Base-by-base conservation (phyloP, 192 early-diverging fungal genomes). In the Diversispora epigaea region DNA sequence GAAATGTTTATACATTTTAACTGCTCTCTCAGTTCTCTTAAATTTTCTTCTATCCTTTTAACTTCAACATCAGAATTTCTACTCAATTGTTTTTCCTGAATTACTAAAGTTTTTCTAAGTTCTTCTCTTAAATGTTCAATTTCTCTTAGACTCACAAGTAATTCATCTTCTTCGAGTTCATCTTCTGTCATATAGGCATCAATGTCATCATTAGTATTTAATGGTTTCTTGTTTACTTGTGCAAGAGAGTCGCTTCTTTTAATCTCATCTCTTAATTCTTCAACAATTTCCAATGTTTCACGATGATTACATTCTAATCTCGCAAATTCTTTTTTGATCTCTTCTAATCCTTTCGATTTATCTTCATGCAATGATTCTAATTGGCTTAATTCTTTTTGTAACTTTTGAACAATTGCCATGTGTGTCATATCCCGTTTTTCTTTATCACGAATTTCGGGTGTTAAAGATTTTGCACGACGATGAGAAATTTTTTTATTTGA, bases 251-350 rank as follows among this genome's bases (percentile, higher is more conserved):
- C 73, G 21, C 73, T 41, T 11, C 19, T 63, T 47, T 75, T 75
- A 40, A 75, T 75, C 65, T 75, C 73, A n/a, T 75, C 61, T 15
- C 61, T 46, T 41, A 75, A 32, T 66, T 75, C 73, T 65, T 75
- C 73, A 55, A 75, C 73, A 65, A 65, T 75, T 50, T 75, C 73
- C 19, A 75, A 47, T 14, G 60, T 54, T 75, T 64, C 62, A 41
- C 73, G 73, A 65, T 75, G 73, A 65, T 19, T 65, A 60, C 64
- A 65, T n/a, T 75, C 61, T 21, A 64, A 46, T 21, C 62, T 19
- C 6, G 73, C 62, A 65, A 75, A 65, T 65, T 75, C 73, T 22
- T 75, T 6, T 50, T 65, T 64, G 22, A 75, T 32, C 52, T 44
- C 62, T 19, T 75, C 62, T 9, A 75, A 41, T 3, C 73, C 73